Evolutionary conservation across 2,329 filamentous ascomycete species (phyloP).

Genomic region (Xylariaceae sp.): DNA sequence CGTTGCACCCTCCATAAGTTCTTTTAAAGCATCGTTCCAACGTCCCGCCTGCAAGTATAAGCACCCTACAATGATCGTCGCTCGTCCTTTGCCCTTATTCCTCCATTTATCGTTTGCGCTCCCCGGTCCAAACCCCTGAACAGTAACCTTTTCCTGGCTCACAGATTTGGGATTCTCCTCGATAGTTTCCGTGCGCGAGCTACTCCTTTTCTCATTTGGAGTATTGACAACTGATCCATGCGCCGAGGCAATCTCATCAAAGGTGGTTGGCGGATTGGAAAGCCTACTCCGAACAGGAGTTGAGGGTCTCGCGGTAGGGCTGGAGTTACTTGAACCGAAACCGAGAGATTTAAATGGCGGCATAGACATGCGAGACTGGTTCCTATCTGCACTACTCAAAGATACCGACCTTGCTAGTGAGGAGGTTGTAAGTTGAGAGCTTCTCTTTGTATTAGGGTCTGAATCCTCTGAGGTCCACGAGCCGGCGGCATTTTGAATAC

Average conservation of each 20-base stretch:
- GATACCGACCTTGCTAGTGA: constrained; percentile 49
- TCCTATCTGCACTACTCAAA: constrained; percentile 52
- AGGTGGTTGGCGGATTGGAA: constrained; percentile 45
- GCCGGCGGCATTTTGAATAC: constrained; percentile 36
- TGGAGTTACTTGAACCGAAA: constrained; percentile 42
- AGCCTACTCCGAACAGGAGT: constrained; percentile 46
- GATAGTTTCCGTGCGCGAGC: constrained; percentile 35
- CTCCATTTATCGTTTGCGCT: constrained; percentile 72
- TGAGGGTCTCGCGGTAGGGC: constrained; percentile 43
- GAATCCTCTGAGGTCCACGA: constrained; percentile 40
- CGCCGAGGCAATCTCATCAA: constrained; percentile 41
- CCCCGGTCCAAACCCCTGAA: constrained; percentile 65
- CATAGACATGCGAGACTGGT: constrained; percentile 73
- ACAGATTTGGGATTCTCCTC: constrained; percentile 45
- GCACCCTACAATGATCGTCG: constrained; percentile 74
- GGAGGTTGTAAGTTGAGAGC: constrained; percentile 50
- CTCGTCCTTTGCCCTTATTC: constrained; percentile 73
- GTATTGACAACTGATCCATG: constrained; percentile 32
- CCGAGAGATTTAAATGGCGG: constrained; percentile 50
- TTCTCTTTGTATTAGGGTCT: constrained; percentile 42
- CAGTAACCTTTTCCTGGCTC: constrained; percentile 54
- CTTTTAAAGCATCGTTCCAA: constrained; percentile 82
- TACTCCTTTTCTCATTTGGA: constrained; percentile 37
- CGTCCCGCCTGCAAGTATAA: constrained; percentile 84
- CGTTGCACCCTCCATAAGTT: constrained; percentile 73